Base-by-base conservation (phyloP, 2,329 filamentous ascomycete genomes). In the Cladosporium colombiae region DNA sequence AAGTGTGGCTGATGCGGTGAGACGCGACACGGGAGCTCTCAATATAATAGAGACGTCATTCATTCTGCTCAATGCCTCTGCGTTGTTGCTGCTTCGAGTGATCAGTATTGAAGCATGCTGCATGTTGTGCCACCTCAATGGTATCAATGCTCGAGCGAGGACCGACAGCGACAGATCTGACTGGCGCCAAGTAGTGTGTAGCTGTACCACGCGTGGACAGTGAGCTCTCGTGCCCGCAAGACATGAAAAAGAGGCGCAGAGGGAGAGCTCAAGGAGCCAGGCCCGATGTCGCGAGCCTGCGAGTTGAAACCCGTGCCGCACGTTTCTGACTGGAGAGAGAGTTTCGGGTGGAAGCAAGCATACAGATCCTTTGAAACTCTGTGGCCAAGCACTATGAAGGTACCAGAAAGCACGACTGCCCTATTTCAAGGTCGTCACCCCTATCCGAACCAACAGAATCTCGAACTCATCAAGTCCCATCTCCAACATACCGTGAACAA, bases 41-140 rank as follows among this genome's bases (percentile, higher is more conserved):
- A 56, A 63, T 63, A 25, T 56, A 56, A 55, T 63, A 29, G 61
- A 63, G 61, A 63, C 61, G 61, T 63, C 61, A 63, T 63, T 18
- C 61, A 63, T 63, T 56, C 23, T 63, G 35, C 37, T 10, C 29
- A 21, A 21, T 21, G 40, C n/a, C 10, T 46, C 8, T 46, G 40
- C 40, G 23, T 46, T 46, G 23, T 46, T 46, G 40, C n/a, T 46
- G n/a, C 5, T 21, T 46, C n/a, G 8, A 46, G 40, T 46, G 14
- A 8, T 11, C 40, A 13, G 23, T 46, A 46, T 21, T 46, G 40
- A 21, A 13, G 40, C 40, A 5, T 5, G 8, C 40, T n/a, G 40
- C 40, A 46, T 46, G 10, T 3, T 21, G 40, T 46, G 13, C 40
- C 4, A 46, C 40, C 8, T 21, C 37, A 44, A n/a, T 46, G 40